A percentile compares a stretch with the other conserved stretches of the same genome.
These are phyloP conservation scores for Phaeophleospora eucalypticola DNA, from an alignment of 2,329 filamentous ascomycete species.

Conservation along the genomic window DNA sequence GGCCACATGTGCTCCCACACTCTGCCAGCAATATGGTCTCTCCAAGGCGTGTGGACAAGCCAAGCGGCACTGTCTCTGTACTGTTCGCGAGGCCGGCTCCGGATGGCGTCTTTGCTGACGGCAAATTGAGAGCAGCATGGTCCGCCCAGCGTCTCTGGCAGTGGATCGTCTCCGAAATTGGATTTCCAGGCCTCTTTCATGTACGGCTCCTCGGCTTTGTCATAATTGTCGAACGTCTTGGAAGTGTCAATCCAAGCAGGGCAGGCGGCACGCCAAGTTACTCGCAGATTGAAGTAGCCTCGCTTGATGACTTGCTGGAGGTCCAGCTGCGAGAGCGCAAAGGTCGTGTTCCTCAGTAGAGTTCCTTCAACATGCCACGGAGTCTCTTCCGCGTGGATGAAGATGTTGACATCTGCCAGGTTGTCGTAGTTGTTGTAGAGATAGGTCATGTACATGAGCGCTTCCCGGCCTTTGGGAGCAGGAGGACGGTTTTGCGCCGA, in stretches of 20 bases:
- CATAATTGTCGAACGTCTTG: slow-evolving; percentile 12
- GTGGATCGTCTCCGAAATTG: slow-evolving; percentile 17
- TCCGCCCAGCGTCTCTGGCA: slow-evolving; percentile 16
- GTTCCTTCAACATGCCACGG: slow-evolving; percentile 21
- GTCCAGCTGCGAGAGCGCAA: slow-evolving; percentile 17
- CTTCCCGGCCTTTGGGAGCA: slow-evolving; percentile 17
- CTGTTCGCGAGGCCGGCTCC: slow-evolving; percentile 9
- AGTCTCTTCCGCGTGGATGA: slow-evolving; percentile 16
- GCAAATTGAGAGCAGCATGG: slow-evolving; percentile 25
- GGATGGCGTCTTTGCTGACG: slow-evolving; percentile 15
- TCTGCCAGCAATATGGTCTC: slow-evolving; percentile 16
- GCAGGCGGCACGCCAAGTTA: slow-evolving; percentile 21
- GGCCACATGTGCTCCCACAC: slow-evolving; percentile 25
- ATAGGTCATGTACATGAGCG: slow-evolving; percentile 23
- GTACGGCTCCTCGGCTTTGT: slow-evolving; percentile 18
- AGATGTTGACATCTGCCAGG: slow-evolving; percentile 19
- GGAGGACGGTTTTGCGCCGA: slow-evolving; percentile 15
- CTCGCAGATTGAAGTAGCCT: slow-evolving; percentile 20
- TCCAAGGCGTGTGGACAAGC: slow-evolving; percentile 12
- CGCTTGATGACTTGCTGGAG: slow-evolving; percentile 15
- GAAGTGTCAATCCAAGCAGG: slow-evolving; percentile 20
- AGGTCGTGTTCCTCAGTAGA: slow-evolving; percentile 12
- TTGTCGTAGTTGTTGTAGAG: slow-evolving; percentile 20
- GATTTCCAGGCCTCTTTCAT: slow-evolving; percentile 14
- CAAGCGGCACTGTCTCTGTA: slow-evolving; percentile 14